Evolutionary conservation across 768 basidiomycete genomes (phyloP).

Genomic region (Amanita rubescens): DNA sequence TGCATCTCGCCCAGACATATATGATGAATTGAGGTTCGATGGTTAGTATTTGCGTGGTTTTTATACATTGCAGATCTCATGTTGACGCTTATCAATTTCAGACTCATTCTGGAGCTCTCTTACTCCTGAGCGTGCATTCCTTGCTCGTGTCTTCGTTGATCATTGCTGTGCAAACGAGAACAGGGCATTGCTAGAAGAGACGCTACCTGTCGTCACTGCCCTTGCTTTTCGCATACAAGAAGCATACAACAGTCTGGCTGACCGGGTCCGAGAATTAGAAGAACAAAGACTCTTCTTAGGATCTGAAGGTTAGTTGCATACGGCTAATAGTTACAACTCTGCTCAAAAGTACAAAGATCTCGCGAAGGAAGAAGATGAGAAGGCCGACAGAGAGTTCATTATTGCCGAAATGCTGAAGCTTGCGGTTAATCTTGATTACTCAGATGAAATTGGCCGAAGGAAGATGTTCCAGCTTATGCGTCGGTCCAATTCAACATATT

Average conservation of each 20-base stretch:
- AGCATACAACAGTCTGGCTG: conserved; percentile 50
- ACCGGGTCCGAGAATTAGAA: conserved; percentile 15
- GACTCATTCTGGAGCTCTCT: conserved; percentile 67
- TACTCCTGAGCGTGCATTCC: conserved; percentile 70
- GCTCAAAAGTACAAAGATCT: conserved; percentile 27
- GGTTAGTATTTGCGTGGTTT: conserved; percentile 33
- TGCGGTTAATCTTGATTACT: conserved; percentile 78
- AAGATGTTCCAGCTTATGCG: conserved; percentile 85
- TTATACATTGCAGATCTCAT: background rate
- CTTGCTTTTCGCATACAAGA: conserved; percentile 72
- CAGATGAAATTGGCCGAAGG: conserved; percentile 84
- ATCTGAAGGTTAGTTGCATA: background rate
- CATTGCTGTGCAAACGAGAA: conserved; percentile 61
- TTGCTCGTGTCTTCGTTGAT: conserved; percentile 78
- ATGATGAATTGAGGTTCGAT: conserved; percentile 61
- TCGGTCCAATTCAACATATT: conserved; percentile 30
- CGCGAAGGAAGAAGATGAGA: conserved; percentile 38
- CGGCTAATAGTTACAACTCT: background rate
- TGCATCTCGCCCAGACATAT: conserved; percentile 51
- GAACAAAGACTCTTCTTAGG: conserved; percentile 18
- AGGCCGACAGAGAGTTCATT: conserved; percentile 51
- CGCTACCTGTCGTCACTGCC: conserved; percentile 77
- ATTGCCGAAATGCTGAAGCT: conserved; percentile 78
- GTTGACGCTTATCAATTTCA: conserved; percentile 19
- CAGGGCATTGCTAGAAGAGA: conserved; percentile 52